Evolutionary conservation across 2,329 filamentous ascomycete genomes (phyloP).

Genomic region (Remersonia thermophila): DNA sequence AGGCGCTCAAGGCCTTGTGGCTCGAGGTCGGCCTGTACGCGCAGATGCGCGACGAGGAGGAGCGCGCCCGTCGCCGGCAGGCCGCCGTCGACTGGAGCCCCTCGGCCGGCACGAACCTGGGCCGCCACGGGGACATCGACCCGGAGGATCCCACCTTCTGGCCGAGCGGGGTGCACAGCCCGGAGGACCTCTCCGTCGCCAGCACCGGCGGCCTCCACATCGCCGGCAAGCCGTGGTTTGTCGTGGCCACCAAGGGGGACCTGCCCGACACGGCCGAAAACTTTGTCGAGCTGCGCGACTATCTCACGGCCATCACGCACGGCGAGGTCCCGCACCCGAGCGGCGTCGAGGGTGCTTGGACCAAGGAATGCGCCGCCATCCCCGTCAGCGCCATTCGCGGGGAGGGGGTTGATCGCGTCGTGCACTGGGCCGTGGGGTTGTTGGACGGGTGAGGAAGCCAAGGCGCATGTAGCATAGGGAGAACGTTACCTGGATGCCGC

Average conservation of each 20-base stretch:
- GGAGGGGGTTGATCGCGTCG: slow-evolving; percentile 65
- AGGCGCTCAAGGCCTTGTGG: slow-evolving; percentile 73
- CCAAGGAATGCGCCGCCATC: slow-evolving; percentile 53
- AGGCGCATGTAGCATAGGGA: too few relatives aligned
- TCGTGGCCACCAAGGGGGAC: slow-evolving; percentile 88
- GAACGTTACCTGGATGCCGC: too few relatives aligned
- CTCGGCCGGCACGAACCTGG: slow-evolving; percentile 31
- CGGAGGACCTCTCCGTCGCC: slow-evolving; percentile 9
- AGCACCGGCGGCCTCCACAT: slow-evolving; percentile 50
- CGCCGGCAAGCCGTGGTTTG: slow-evolving; percentile 92
- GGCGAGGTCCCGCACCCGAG: slow-evolving; percentile 62
- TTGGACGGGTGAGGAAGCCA: slow-evolving; percentile 38
- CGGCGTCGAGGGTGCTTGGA: slow-evolving; percentile 44
- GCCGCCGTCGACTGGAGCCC: slow-evolving; percentile 46
- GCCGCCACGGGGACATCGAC: slow-evolving; percentile 4
- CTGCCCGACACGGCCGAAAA: slow-evolving; percentile 66
- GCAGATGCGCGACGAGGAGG: slow-evolving; percentile 61
- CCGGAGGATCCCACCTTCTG: slow-evolving; percentile 10
- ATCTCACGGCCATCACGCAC: slow-evolving; percentile 53
- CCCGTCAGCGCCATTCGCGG: slow-evolving; percentile 84
- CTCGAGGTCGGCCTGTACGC: slow-evolving; percentile 81
- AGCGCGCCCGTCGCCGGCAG: slow-evolving; percentile 51
- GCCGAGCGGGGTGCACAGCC: slow-evolving; percentile 11
- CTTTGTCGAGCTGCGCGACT: slow-evolving; percentile 55
- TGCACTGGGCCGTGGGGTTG: slow-evolving; percentile 59